These are phyloP conservation scores for Tetradesmus lagerheimii DNA, from an alignment of 139 green algal species.

Conservation along the genomic window DNA sequence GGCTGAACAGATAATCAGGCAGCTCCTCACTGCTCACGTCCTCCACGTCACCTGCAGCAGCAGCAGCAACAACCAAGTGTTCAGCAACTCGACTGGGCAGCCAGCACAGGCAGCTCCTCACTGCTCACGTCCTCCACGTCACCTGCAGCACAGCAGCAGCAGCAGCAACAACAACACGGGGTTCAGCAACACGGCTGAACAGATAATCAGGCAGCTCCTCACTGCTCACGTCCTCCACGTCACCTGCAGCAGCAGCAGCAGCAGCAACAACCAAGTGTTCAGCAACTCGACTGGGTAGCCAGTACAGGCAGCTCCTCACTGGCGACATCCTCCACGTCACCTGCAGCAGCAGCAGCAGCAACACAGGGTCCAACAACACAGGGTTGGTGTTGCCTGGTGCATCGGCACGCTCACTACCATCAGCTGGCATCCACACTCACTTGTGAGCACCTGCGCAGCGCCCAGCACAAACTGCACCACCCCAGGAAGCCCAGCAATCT, in stretches of 20 bases:
- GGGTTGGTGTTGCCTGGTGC: neutral
- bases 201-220: constrained; percentile 5
- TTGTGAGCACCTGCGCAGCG: constrained; percentile 20
- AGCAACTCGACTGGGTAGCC: no score
- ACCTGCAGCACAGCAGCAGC: neutral
- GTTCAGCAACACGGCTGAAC: no score
- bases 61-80: neutral
- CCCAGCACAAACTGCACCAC: constrained; percentile 24
- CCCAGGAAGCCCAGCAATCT: neutral
- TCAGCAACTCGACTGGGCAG: no score
- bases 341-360: neutral
- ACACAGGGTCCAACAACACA: no score
- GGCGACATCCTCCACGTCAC: constrained; percentile 7
- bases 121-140: constrained; percentile 7
- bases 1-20: neutral
- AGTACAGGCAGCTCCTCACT: constrained; percentile 5
- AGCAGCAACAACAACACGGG: neutral
- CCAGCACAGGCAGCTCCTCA: constrained; percentile 26
- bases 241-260: neutral
- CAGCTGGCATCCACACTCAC: neutral
- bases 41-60: constrained; percentile 16
- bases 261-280: no score
- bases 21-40: constrained; percentile 26
- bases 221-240: neutral
- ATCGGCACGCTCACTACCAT: no score